phyloP scores from a whole-genome alignment of 2,329 filamentous ascomycete species.

The Diaporthe longicolla region DNA sequence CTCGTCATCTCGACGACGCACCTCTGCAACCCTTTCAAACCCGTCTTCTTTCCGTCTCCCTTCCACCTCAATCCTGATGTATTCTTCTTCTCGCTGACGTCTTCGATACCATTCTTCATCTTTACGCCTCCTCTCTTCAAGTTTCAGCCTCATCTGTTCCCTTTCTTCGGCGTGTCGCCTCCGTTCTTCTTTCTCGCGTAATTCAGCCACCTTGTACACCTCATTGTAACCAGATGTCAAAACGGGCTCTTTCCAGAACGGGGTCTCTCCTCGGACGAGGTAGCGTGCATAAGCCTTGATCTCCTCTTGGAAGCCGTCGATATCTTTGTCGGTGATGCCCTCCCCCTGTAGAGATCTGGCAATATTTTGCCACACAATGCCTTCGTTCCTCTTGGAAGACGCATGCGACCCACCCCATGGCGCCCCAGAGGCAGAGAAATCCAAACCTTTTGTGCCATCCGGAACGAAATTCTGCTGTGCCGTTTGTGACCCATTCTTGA shows the following conservation, averaged over 20 bases:
- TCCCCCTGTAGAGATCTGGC: neutral
- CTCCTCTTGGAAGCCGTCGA: slow-evolving; percentile 15
- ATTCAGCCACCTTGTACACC: neutral
- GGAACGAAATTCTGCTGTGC: neutral
- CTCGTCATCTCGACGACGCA: too few species aligned
- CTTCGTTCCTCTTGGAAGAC: slow-evolving; percentile 4
- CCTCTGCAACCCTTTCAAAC: too few species aligned
- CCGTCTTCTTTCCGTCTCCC: too few species aligned
- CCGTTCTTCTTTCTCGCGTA: neutral
- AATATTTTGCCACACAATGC: neutral
- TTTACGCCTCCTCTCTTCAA: too few species aligned
- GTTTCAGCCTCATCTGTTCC: too few species aligned
- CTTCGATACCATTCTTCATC: too few species aligned
- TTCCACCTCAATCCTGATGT: too few species aligned
- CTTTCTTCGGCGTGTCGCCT: too few species aligned
- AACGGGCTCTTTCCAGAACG: slow-evolving; percentile 8
- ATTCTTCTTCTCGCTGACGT: too few species aligned
- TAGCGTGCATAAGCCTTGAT: slow-evolving; percentile 29
- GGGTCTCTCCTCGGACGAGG: neutral
- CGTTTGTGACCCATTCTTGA: slow-evolving; percentile 19
- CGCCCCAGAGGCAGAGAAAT: neutral
- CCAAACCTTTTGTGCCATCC: neutral
- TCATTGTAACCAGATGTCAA: neutral
- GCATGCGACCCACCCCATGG: neutral
- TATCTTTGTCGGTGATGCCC: neutral